Evolutionary conservation across 1,139 yeast species (phyloP), one percentile per base, ranked within the genome.

Genomic region (Wickerhamiella infanticola): DNA sequence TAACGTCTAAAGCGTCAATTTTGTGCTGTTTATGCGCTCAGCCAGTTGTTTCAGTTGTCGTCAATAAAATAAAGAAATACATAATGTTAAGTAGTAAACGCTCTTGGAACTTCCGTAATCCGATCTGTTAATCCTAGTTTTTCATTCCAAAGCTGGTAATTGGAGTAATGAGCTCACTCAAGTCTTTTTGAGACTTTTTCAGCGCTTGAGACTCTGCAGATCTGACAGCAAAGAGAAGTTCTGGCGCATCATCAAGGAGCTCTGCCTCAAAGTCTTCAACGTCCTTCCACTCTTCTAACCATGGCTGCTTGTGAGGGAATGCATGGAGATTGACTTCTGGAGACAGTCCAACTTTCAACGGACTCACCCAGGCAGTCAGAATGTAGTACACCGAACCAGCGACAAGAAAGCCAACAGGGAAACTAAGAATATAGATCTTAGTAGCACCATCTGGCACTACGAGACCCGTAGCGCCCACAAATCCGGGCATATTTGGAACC

Each of bases 401-500:
- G 7, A 75, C 62, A 42, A 74, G 58, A 63, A 80, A 82, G 1
- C 95, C 95, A 51, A 79, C 72, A 57, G 83, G 76, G 65, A 79
- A 85, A 61, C 79, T 80, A 54, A 85, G 63, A 50, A 79, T 67
- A 67, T 82, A 85, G 40, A 85, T 72, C 49, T 75, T 67, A 41
- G 77, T 73, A 3, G 95, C 95, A 31, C 93, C 94, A 47, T 72
- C 68, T 7, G 94, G 93, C n/a, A 85, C 88, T 8, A 57, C 57
- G 38, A 72, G 73, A 26, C 79, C 84, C 13, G 79, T 77, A 4
- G 80, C 86, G 50, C 94, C 94, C 27, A 82, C 93, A 56, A 85
- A 85, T 3, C 95, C 95, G 37, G 81, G 85, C 55, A 85, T 78
- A 59, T 84, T 85, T 44, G 94, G 93, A 44, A 79, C 67, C 47